Base-by-base conservation (phyloP, 1,139 yeast species). In the Candida sp. region DNA sequence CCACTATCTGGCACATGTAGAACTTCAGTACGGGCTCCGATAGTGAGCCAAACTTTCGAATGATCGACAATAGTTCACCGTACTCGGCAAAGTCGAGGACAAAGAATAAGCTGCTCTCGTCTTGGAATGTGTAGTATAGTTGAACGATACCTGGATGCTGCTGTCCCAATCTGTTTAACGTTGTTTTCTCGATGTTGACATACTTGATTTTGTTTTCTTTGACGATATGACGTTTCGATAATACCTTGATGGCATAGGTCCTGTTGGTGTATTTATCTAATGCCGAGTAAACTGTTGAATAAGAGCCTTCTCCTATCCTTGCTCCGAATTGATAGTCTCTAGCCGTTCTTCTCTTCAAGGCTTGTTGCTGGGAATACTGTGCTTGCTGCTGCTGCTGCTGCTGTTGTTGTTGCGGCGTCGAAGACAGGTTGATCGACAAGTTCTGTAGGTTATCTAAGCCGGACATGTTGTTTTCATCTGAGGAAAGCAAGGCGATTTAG, bases 71-170 rank as follows among this genome's bases (percentile, higher is more conserved):
- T 33, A 89, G 70, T 65, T 89, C 96, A 7, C 96, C 96, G 63
- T 88, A 85, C 51, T 90, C 86, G 1, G 96, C 96, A 68, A 85
- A 88, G 63, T 88, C 94, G 50, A 89, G 70, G 11, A 88, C 89
- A 65, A 88, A 89, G 63, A 87, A 89, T 39, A 89, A 70, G 56
- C 86, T 83, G 45, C 81, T 70, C 54, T 86, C 90, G 62, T 89
- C 96, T 67, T 89, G 96, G 61, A 89, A 89, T 0, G 96, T 88
- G 66, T 85, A 88, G 67, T 82, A 88, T 49, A 89, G 68, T 63
- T 86, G 90, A 25, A 88, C 85, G 2, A 88, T 83, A 1, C 93
- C 91, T 0, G 82, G 81, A 54, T 80, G 80, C 55, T 87, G 84
- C 53, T 80, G 81, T 22, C 90, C 90, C 60, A 88, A 72, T 50